phyloP scores from a whole-genome alignment of 306 rosid genomes.

The Casuarina cunninghamiana region DNA sequence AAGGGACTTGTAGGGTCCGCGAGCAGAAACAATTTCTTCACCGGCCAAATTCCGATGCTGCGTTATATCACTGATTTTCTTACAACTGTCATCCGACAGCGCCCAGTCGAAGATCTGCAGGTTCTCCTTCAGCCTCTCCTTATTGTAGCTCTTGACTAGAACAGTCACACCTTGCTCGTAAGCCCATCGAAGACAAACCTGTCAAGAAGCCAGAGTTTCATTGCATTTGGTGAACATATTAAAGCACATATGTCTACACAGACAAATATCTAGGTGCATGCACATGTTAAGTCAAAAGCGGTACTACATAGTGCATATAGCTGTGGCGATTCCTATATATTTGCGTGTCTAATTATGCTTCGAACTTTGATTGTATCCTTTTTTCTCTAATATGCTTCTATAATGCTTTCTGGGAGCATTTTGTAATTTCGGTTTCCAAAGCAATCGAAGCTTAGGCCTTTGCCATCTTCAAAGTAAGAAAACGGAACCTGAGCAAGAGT shows the following conservation, averaged over 20 bases:
- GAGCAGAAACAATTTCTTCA: not conserved
- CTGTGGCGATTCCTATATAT: no score
- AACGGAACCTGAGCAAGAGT: conserved; percentile 12
- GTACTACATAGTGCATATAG: no score
- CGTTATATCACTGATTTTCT: not conserved
- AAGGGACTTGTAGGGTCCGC: not conserved
- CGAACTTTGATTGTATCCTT: no score
- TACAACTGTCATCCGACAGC: not conserved
- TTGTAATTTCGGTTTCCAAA: no score
- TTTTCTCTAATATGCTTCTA: no score
- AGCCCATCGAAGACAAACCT: conserved; percentile 11
- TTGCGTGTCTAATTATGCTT: no score
- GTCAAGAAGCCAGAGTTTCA: not conserved
- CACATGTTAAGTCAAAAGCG: not conserved
- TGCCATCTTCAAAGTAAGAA: not conserved
- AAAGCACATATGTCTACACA: not conserved
- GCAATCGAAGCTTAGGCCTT: not conserved
- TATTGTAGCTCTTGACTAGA: conserved; percentile 2
- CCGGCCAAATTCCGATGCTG: not conserved
- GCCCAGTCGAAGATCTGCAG: conserved; percentile 5
- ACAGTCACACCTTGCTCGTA: not conserved
- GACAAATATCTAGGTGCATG: not conserved
- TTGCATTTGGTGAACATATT: not conserved
- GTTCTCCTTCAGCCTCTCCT: conserved; percentile 11
- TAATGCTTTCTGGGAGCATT: no score